Base-by-base conservation (phyloP, 495 filamentous ascomycete genomes). In the Venustampulla echinocandica region DNA sequence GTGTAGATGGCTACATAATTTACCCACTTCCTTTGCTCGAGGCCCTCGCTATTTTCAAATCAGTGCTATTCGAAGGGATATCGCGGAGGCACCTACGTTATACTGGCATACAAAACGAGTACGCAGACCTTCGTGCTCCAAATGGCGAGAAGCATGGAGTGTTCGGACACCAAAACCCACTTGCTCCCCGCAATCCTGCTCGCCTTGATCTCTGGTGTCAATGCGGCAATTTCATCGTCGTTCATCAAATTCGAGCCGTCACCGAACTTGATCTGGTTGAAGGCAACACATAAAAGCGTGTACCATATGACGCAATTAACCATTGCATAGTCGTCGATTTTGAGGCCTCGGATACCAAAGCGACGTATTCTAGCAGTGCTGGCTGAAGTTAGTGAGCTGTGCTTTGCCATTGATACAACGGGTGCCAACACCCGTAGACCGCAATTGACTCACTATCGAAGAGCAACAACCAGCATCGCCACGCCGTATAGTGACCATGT, bases 101-200 rank as follows among this genome's bases (percentile, higher is more conserved):
- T 61, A 46, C 72, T 67, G 25, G 62, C 57, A 60, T 74, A 79
- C 35, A 77, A 71, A 33, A 75, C 66, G 48, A 79, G 54, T 70
- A 77, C 75, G 58, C 72, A 76, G 11, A 61, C 55, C 57, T 79
- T 79, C 54, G 71, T 53, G 13, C 60, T 62, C 64, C 68, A 77
- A 20, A 79, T 64, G 4, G 63, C 55, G 17, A 74, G 63, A 10
- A 79, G 46, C 55, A 76, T 76, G 4, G 64, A 61, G 54, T 75
- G 66, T 42, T 77, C 75, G 11, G 72, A 74, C 22, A 77, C 68
- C 41, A 75, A 65, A 4, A 77, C 74, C 65, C 72, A 74, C 64
- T 79, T 79, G 35, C 70, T 75, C 13, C 75, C 75, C 24, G 50
- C 56, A 1, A 64, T 63, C 22, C 74, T 61, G 44, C 72, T 70